phyloP scores from a whole-genome alignment of 768 basidiomycete genomes.

The Pseudohyphozyma bogoriensis region DNA sequence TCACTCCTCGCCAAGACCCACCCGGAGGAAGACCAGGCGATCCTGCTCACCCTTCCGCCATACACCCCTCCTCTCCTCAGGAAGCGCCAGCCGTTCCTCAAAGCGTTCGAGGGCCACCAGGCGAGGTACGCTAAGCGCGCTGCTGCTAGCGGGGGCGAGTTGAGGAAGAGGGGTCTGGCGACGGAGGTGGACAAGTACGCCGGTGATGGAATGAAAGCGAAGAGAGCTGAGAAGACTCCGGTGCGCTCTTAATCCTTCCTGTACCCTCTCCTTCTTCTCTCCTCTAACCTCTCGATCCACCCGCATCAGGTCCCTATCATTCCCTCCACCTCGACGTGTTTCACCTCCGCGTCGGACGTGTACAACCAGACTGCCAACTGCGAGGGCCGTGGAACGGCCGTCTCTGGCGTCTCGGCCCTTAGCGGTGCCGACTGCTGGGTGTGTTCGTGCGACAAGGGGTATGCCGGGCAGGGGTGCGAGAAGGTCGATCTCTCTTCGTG shows the following conservation, averaged over 20 bases:
- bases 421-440: constrained; percentile 24
- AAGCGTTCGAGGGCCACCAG: constrained; percentile 8
- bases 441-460: constrained; percentile 13
- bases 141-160: not conserved
- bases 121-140: not conserved
- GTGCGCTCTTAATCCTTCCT: no score
- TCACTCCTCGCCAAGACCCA: constrained; percentile 4
- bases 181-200: not conserved
- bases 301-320: constrained; percentile 7
- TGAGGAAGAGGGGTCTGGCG: not conserved
- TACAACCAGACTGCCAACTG: constrained; percentile 21
- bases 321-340: constrained; percentile 14
- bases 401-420: constrained; percentile 16
- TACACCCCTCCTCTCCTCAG: constrained; percentile 6
- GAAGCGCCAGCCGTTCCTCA: constrained; percentile 10
- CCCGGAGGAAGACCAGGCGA: not conserved
- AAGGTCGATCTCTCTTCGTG: constrained; percentile 25
- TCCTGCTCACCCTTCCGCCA: constrained; percentile 18
- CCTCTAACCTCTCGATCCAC: no score
- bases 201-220: not conserved
- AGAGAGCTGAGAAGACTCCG: no score
- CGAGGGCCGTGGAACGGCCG: constrained; percentile 8
- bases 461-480: constrained; percentile 28
- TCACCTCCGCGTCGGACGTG: not conserved
- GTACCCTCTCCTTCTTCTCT: no score